phyloP scores from a whole-genome alignment of 495 filamentous ascomycete genomes.

The Aspergillus ellipticus region DNA sequence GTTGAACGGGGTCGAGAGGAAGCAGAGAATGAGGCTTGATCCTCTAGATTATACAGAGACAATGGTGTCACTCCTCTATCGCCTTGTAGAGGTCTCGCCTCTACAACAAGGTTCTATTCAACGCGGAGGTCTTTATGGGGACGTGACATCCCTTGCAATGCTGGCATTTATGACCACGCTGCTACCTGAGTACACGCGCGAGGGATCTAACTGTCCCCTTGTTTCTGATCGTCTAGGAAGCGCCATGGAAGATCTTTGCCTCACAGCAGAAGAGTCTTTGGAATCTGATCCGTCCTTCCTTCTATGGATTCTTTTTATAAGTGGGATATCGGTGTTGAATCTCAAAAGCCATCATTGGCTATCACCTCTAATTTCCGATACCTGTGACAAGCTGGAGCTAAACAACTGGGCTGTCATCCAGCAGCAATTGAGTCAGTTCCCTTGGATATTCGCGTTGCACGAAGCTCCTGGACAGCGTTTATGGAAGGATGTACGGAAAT shows the following conservation, averaged over 20 bases:
- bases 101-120: not conserved
- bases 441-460: slow-evolving; percentile 7
- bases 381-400: not conserved
- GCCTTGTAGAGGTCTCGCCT: slow-evolving; percentile 1
- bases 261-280: not conserved
- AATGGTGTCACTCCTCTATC: slow-evolving; percentile 7
- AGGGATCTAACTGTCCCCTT: slow-evolving; percentile 3
- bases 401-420: slow-evolving; percentile 1
- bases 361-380: not conserved
- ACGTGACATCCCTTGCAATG: slow-evolving; percentile 7
- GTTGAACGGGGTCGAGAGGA: slow-evolving; percentile 1
- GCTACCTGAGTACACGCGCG: slow-evolving; percentile 9
- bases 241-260: not conserved
- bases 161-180: slow-evolving; percentile 10
- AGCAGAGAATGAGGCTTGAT: not conserved
- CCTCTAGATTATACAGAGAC: slow-evolving; percentile 9
- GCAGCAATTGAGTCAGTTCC: not conserved
- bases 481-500: no score
- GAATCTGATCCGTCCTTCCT: not conserved
- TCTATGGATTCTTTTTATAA: slow-evolving; percentile 10
- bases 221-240: slow-evolving; percentile 4
- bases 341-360: not conserved
- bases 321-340: slow-evolving; percentile 5
- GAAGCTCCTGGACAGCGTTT: not conserved
- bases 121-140: slow-evolving; percentile 2